Evolutionary conservation across 2,329 filamentous ascomycete species (phyloP).

Genomic region (Helminthosporium solani): DNA sequence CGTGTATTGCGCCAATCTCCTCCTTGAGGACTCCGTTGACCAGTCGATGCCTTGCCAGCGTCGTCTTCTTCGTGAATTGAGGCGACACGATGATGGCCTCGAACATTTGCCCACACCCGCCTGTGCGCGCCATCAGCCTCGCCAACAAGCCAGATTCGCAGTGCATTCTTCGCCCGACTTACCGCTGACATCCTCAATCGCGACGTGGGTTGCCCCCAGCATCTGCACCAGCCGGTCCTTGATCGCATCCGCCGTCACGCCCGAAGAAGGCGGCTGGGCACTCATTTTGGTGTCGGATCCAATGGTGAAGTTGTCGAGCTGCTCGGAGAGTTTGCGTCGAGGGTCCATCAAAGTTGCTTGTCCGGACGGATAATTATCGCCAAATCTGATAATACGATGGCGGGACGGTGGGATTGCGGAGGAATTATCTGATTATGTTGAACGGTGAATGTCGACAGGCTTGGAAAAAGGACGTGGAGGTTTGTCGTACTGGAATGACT

Average conservation of each 20-base stretch:
- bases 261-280: conserved; percentile 57
- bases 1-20: conserved; percentile 88
- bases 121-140: conserved; percentile 47
- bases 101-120: conserved; percentile 70
- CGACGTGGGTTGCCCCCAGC: conserved; percentile 74
- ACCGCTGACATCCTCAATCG: conserved; percentile 93
- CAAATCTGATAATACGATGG: conserved; percentile 42
- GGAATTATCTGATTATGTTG: no score
- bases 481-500: no score
- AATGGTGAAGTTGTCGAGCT: conserved; percentile 29
- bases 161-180: conserved; percentile 31
- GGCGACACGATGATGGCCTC: conserved; percentile 66
- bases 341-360: conserved; percentile 32
- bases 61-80: conserved; percentile 57
- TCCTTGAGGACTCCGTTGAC: conserved; percentile 81
- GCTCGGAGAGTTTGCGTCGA: conserved; percentile 37
- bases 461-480: no score
- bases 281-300: conserved; percentile 41
- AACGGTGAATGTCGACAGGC: no score
- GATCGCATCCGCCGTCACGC: conserved; percentile 72
- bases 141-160: neutral
- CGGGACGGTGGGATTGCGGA: conserved; percentile 1
- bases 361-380: conserved; percentile 21
- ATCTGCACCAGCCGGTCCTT: conserved; percentile 67
- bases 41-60: conserved; percentile 80